Percentiles rank a stretch among this genome's conserved stretches.
These are phyloP conservation scores for Colletotrichum sp. DNA, from an alignment of 2,329 filamentous ascomycete species.

Conservation along the genomic window DNA sequence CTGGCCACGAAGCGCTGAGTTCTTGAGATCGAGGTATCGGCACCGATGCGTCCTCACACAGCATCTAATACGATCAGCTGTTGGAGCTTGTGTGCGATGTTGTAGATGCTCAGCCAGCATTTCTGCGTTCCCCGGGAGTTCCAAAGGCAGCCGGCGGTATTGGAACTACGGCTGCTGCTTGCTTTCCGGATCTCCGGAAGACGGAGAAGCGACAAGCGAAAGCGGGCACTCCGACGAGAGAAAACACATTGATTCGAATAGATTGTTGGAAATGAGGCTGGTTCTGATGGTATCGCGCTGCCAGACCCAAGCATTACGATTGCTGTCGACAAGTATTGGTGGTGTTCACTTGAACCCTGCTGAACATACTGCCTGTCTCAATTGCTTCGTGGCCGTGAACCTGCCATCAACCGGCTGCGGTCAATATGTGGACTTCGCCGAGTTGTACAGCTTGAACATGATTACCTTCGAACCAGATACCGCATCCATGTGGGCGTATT, in stretches of 20 bases:
- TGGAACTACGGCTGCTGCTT: background rate
- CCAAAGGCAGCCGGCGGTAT: background rate
- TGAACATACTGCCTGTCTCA: background rate
- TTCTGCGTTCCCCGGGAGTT: background rate
- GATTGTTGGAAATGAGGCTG: background rate
- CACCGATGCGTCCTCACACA: background rate
- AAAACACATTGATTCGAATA: background rate
- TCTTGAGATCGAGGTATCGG: background rate
- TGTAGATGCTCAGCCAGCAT: background rate
- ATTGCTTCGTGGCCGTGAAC: background rate
- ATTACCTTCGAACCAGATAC: background rate
- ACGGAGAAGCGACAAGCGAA: background rate
- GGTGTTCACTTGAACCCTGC: background rate
- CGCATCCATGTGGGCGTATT: background rate
- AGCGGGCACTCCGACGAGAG: background rate
- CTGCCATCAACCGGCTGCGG: background rate
- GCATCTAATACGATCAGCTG: background rate
- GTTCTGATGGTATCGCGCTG: background rate
- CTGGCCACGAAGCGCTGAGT: background rate
- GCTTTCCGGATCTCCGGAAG: background rate
- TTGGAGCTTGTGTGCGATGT: accelerated
- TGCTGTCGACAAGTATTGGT: background rate
- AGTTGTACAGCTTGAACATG: background rate
- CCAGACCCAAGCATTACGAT: background rate
- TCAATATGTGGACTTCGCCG: background rate